Conservation (phyloP, 2,329 filamentous ascomycete species). For the Fusarium dimerum region DNA sequence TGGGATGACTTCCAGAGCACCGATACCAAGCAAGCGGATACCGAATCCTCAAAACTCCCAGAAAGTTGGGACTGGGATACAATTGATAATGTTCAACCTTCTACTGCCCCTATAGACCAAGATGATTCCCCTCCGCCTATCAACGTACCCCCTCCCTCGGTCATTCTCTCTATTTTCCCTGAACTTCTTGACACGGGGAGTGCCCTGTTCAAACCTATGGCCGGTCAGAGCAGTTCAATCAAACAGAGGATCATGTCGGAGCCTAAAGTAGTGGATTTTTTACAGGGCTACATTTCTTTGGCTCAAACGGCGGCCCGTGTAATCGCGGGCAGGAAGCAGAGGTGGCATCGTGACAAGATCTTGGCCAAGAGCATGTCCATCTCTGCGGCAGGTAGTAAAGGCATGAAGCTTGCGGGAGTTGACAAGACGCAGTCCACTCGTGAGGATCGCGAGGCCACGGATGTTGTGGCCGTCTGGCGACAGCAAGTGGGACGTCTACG, state of each 20-base stretch:
- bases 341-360: slow-evolving; percentile 89
- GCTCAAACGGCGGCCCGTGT: slow-evolving; percentile 73
- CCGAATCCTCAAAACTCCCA: slow-evolving; percentile 15
- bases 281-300: slow-evolving; percentile 64
- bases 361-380: slow-evolving; percentile 89
- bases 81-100: slow-evolving; percentile 34
- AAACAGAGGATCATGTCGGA: slow-evolving; percentile 66
- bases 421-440: slow-evolving; percentile 81
- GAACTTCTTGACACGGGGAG: slow-evolving; percentile 68
- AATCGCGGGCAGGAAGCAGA: slow-evolving; percentile 78
- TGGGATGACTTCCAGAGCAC: slow-evolving; percentile 47
- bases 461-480: slow-evolving; percentile 75
- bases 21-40: slow-evolving; percentile 18
- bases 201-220: slow-evolving; percentile 65
- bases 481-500: slow-evolving; percentile 74
- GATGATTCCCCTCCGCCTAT: slow-evolving; percentile 64
- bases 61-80: slow-evolving; percentile 54
- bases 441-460: slow-evolving; percentile 82
- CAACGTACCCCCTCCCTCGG: slow-evolving; percentile 85
- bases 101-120: slow-evolving; percentile 14
- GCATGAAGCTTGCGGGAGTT: slow-evolving; percentile 89
- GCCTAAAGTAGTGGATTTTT: slow-evolving; percentile 61
- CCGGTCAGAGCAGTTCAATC: slow-evolving; percentile 56
- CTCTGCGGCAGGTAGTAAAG: slow-evolving; percentile 71
- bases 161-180: slow-evolving; percentile 77